phyloP scores from a whole-genome alignment of 306 rosid genomes.

The Begonia loranthoides region DNA sequence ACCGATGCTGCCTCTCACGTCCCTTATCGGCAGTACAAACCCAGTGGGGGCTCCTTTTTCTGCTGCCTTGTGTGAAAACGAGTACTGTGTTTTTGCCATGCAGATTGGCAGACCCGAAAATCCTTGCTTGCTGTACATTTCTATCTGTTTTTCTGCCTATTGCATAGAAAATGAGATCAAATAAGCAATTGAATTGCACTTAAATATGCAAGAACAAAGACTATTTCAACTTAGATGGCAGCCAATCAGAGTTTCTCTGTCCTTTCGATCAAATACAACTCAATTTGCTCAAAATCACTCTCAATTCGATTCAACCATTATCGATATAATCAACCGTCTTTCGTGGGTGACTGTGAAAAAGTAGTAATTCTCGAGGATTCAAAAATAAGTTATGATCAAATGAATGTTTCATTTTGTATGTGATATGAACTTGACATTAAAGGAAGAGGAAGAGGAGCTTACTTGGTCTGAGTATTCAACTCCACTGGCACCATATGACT shows the following conservation, averaged over 20 bases:
- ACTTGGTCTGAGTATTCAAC: constrained; percentile 95
- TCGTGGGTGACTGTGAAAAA: too few relatives aligned
- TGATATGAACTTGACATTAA: not conserved
- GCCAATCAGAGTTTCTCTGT: too few relatives aligned
- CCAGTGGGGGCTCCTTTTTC: constrained; percentile 85
- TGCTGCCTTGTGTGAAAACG: constrained; percentile 73
- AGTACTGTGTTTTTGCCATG: constrained; percentile 95
- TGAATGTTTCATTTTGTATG: too few relatives aligned
- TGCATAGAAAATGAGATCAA: not conserved
- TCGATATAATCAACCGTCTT: too few relatives aligned
- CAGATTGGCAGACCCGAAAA: constrained; percentile 86
- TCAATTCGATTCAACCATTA: too few relatives aligned
- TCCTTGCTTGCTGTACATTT: constrained; percentile 87
- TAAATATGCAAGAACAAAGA: too few relatives aligned
- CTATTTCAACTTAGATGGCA: too few relatives aligned
- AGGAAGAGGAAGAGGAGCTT: constrained; percentile 4
- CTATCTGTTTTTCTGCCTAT: constrained; percentile 86
- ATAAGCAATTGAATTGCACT: not conserved
- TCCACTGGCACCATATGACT: constrained; percentile 80
- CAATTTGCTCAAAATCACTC: too few relatives aligned
- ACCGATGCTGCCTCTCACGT: constrained; percentile 89
- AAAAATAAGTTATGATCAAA: too few relatives aligned
- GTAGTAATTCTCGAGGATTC: too few relatives aligned
- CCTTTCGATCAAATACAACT: too few relatives aligned
- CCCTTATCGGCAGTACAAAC: constrained; percentile 74